Evolutionary conservation across 73 alveolate genomes (phyloP), one percentile per base, ranked within the genome.

Genomic region (Paramecium bursaria): DNA sequence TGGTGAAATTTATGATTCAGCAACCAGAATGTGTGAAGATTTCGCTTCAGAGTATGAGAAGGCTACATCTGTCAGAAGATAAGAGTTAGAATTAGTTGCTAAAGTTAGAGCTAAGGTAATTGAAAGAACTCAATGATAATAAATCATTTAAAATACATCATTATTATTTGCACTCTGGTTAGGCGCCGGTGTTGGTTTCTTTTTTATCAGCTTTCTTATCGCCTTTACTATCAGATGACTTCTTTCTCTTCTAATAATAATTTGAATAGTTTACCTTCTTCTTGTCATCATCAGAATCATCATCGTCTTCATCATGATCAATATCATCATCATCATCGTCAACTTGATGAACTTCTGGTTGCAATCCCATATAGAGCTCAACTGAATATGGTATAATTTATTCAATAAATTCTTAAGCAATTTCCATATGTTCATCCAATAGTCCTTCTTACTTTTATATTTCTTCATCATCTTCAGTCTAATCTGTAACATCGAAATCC

Each of bases 381-480:
- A 96, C 91, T 9, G 99, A 98, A 67, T 91, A 93, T 13, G 99
- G 99, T 48, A 96, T 92, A 48, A 96, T 91, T 73, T 93, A 95
- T 53, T 96, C 98, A 61, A 88, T 80, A 53, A 94, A 89, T 73
- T 95, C 98, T 51, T 90, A 90, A 46, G 98, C 98, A 73, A 93
- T 86, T 49, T 94, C 98, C 88, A 93, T 91, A 49, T 94, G 60
- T 51, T 80, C 90, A 47, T 50, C 57, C 42, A 47, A 30, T 80
- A 29, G 48, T 76, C 90, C 94, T 67, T 92, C 97, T 85, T 94
- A 92, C 48, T 91, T 94, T 73, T 91, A 95, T 80, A 91, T 95
- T 73, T 87, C 97, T 11, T 85, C 94, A 27, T 94, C 98, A 19
- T 85, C 92, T 26, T 94, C 96, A 22, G 67, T 86, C 74, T 91